These are phyloP conservation scores for Remersonia thermophila DNA, from an alignment of 2,329 filamentous ascomycete species.

Conservation along the genomic window DNA sequence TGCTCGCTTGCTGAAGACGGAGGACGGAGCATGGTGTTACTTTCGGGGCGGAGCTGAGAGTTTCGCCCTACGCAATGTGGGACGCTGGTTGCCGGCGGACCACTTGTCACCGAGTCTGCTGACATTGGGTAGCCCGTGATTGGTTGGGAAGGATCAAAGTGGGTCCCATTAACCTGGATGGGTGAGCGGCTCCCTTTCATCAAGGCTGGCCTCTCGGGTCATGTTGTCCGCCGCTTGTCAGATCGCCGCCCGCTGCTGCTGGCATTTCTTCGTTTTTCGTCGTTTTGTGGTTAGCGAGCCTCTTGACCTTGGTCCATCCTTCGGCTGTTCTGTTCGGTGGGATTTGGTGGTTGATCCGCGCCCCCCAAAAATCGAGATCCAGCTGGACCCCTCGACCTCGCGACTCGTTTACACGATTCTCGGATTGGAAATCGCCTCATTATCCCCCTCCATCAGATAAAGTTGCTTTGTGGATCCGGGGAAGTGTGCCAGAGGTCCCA, in stretches of 20 bases:
- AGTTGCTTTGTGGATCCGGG: too few relatives aligned
- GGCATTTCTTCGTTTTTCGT: too few relatives aligned
- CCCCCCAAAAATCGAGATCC: not conserved
- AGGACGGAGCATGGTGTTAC: too few relatives aligned
- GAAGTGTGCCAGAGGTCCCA: not conserved
- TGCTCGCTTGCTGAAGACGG: too few relatives aligned
- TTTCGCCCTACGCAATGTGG: slow-evolving; percentile 6
- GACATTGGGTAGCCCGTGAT: slow-evolving; percentile 16
- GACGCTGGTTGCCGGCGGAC: slow-evolving; percentile 4
- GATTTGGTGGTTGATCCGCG: too few relatives aligned
- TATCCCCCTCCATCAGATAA: not conserved
- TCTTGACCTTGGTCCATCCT: not conserved
- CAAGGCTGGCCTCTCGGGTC: not conserved
- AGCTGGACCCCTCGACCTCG: not conserved
- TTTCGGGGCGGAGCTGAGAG: not conserved
- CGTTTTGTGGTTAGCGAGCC: not conserved
- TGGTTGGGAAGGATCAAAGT: slow-evolving; percentile 6
- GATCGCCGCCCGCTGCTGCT: slow-evolving; percentile 4
- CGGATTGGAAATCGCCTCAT: too few relatives aligned
- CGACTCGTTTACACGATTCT: too few relatives aligned
- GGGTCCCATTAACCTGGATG: slow-evolving; percentile 10
- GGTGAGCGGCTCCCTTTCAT: slow-evolving; percentile 6
- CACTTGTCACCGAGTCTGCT: slow-evolving; percentile 10
- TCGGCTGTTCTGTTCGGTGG: not conserved
- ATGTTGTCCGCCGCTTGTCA: slow-evolving; percentile 4